Percentiles rank a stretch among this genome's conserved stretches.
phyloP scores from a whole-genome alignment of 768 basidiomycete genomes.

The Sporobolomyces roseus region DNA sequence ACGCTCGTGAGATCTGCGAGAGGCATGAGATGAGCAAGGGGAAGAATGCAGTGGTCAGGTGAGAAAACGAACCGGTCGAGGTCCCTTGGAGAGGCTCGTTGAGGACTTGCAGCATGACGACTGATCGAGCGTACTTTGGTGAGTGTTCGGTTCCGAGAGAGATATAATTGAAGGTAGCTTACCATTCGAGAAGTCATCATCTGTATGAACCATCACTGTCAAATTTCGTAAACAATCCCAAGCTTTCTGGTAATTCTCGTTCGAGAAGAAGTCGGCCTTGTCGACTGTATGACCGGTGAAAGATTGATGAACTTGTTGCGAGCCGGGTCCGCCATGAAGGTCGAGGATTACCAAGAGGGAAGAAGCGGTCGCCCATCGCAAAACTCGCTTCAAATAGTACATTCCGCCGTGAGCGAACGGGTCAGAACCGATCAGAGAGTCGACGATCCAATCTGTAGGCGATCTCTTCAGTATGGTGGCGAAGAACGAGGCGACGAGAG shows the following conservation, averaged over 20 bases:
- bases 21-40: not conserved
- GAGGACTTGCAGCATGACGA: constrained; percentile 17
- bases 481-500: too few species aligned
- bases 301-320: not conserved
- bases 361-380: not conserved
- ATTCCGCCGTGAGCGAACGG: constrained; percentile 3
- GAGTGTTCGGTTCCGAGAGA: not conserved
- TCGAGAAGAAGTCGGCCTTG: constrained; percentile 8
- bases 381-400: constrained; percentile 19
- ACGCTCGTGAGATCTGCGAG: constrained; percentile 11
- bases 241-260: constrained; percentile 11
- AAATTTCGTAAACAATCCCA: constrained; percentile 18
- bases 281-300: constrained; percentile 21
- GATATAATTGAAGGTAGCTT: not conserved
- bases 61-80: not conserved
- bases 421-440: constrained; percentile 20
- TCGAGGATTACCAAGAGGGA: constrained; percentile 26
- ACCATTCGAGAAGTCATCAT: constrained; percentile 8
- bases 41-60: not conserved
- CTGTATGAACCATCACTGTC: not conserved
- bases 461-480: too few species aligned
- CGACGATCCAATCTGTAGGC: constrained; percentile 34
- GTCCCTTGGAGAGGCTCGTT: constrained; percentile 21
- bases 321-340: constrained; percentile 20
- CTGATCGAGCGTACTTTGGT: not conserved